phyloP scores from a whole-genome alignment of 495 filamentous ascomycete species.

The Cetradonia linearis region DNA sequence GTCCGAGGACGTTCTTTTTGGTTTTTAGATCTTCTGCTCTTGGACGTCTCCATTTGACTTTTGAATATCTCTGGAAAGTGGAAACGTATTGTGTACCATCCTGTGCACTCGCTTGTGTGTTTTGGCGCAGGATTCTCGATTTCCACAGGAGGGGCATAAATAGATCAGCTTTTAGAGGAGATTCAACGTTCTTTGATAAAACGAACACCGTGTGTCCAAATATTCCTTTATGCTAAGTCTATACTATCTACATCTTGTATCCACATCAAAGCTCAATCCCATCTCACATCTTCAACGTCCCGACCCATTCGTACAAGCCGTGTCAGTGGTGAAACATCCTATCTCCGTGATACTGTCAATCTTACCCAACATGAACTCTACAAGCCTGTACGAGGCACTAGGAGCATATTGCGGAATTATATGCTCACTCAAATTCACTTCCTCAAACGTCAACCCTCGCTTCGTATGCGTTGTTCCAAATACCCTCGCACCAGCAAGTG shows the following conservation, averaged over 20 bases:
- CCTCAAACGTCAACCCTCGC: constrained; percentile 58
- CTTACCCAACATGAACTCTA: constrained; percentile 58
- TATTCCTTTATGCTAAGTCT: too few relatives aligned
- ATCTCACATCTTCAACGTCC: constrained; percentile 7
- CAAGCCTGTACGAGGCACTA: constrained; percentile 51
- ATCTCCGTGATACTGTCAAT: constrained; percentile 37
- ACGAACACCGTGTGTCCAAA: too few relatives aligned
- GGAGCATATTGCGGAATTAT: constrained; percentile 53
- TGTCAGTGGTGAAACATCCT: constrained; percentile 30
- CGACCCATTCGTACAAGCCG: constrained; percentile 8
- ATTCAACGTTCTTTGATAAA: too few relatives aligned
- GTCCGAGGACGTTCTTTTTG: constrained; percentile 15
- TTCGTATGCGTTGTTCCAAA: constrained; percentile 55
- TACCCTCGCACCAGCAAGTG: constrained; percentile 44
- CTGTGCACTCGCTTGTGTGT: neutral
- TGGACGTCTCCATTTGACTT: neutral
- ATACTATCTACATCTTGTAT: neutral
- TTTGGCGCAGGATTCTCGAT: neutral
- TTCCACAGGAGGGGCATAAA: neutral
- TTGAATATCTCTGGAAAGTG: neutral
- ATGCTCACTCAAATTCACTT: constrained; percentile 49
- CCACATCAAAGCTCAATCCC: neutral
- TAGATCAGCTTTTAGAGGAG: too few relatives aligned
- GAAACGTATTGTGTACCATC: too few relatives aligned
- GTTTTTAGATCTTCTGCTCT: neutral